Base-by-base conservation (phyloP, 805 yeast species). In the baker's yeast (Saccharomyces cerevisiae) region DNA sequence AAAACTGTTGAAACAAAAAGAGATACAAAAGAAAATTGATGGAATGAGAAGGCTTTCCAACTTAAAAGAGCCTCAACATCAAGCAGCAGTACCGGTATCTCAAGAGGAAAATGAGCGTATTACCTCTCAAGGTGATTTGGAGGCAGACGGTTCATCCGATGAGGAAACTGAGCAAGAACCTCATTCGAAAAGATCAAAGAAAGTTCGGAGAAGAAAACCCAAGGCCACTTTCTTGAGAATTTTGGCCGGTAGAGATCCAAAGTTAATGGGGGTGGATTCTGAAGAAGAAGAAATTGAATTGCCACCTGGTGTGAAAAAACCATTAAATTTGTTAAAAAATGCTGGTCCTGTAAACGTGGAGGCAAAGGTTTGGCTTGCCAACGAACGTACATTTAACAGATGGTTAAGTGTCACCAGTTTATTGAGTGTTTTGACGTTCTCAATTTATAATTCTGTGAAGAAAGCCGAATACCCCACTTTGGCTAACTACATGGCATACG, bases 361-460 rank as follows among this genome's bases (percentile, higher is more conserved):
- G 74, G 95, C 98, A 30, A 94, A 94, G 68, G 99, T 94, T 13
- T 94, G 98, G 97, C 78, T 94, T 59, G 99, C 99, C 29, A 94
- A 94, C 67, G 99, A 94, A 74, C 85, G 99, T 70, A 94, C 99
- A 3, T 92, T 91, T 74, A 85, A 89, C 76, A 81, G 95, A 71
- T 94, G 99, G 99, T 76, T 94, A 60, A 90, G 86, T 58, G 92
- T 92, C 24, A 87, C 96, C 13, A 82, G 95, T 0, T 75, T 94
- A 67, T 77, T 94, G 61, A 83, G 96, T 22, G 84, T 91, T 0
- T 73, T 94, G 63, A 89, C 98, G 0, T 90, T 91, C 66, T 78
- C 94, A 14, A 80, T 94, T 53, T 88, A 88, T 73, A 80, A 84
- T 46, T 84, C 96, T 10, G 87, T 89, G 22, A 75, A 78, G 57